These are phyloP conservation scores for Mycena olivaceomarginata DNA, from an alignment of 768 basidiomycete species.

Conservation along the genomic window DNA sequence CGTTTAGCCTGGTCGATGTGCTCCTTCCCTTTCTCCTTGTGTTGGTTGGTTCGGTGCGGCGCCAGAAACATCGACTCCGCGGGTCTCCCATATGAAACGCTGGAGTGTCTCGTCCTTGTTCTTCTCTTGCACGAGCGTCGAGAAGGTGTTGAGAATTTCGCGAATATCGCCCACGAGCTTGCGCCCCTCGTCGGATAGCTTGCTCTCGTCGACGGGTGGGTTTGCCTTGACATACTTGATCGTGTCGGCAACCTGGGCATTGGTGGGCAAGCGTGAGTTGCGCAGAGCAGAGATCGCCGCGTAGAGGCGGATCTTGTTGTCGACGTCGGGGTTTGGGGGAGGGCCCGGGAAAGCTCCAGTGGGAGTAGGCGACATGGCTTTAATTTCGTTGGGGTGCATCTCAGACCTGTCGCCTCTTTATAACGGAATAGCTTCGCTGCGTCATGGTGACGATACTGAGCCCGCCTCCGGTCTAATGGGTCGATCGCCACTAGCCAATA, in stretches of 20 bases:
- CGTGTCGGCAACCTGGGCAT: slow-evolving; percentile 85
- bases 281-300: slow-evolving; percentile 90
- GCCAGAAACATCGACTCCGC: slow-evolving; percentile 63
- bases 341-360: slow-evolving; percentile 19
- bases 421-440: not conserved
- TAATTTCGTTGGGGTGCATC: slow-evolving; percentile 1
- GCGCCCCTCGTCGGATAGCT: slow-evolving; percentile 86
- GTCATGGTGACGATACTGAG: slow-evolving; percentile 14
- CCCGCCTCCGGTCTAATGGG: not conserved
- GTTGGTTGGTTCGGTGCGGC: slow-evolving; percentile 52
- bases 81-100: slow-evolving; percentile 90
- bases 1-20: slow-evolving; percentile 55
- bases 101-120: slow-evolving; percentile 95
- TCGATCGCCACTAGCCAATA: slow-evolving; percentile 1
- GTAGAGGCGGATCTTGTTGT: slow-evolving; percentile 79
- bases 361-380: slow-evolving; percentile 4
- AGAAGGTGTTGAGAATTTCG: slow-evolving; percentile 84
- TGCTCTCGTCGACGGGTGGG: slow-evolving; percentile 74
- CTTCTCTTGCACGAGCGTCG: slow-evolving; percentile 82
- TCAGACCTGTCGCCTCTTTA: not conserved
- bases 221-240: slow-evolving; percentile 79
- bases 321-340: slow-evolving; percentile 29
- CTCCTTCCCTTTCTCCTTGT: slow-evolving; percentile 48
- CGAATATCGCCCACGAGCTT: slow-evolving; percentile 85
- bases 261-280: slow-evolving; percentile 86